Base-by-base conservation (phyloP, 108 stramenopile genomes). In the Bacterosira constricta region DNA sequence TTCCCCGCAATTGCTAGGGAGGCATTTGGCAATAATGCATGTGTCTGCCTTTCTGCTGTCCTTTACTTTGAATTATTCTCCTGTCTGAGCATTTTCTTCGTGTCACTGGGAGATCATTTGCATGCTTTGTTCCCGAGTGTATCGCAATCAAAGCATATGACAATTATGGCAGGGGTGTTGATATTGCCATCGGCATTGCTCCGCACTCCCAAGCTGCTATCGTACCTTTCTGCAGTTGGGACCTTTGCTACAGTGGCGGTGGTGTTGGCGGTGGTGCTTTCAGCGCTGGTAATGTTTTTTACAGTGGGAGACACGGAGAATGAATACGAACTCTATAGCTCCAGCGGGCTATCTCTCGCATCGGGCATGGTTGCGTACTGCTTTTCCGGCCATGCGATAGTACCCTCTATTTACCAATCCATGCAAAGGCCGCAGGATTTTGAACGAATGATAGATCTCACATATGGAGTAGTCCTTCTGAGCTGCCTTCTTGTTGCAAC, bases 1-100 rank as follows among this genome's bases (percentile, higher is more conserved):
- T 91, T 91, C 50, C 90, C 90, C 6, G 86, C 83, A 30, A 87
- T 91, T 70, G 90, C 90, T n/a, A 69, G 90, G 11, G 83, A 79
- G 45, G 80, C 88, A 20, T 89, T 91, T 80, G 90, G 88, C 42
- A 63, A 84, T 42, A 37, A 27, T 35, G 90, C 86, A 34, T 68
- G 81, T 37, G 38, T 92, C 18, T 17, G 86, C 49, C 72, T 92
- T 25, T 86, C 85, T 3, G 37, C 73, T 21, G 79, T 90, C 21
- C 46, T 92, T 12, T 92, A 92, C 75, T 92, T 92, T 64, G 91
- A 92, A 73, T 76, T 92, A 23, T 90, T 92, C 64, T 90, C 88
- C 26, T 90, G 91, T 69, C 53, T 92, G 25, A 69, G 84, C 41
- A 92, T 92, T 50, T 92, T 92, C 58, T 81, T 92, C 21, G 87